Evolutionary conservation across 768 basidiomycete genomes (phyloP), one percentile per base, ranked within the genome.

Genomic region (Mycena chlorophos): DNA sequence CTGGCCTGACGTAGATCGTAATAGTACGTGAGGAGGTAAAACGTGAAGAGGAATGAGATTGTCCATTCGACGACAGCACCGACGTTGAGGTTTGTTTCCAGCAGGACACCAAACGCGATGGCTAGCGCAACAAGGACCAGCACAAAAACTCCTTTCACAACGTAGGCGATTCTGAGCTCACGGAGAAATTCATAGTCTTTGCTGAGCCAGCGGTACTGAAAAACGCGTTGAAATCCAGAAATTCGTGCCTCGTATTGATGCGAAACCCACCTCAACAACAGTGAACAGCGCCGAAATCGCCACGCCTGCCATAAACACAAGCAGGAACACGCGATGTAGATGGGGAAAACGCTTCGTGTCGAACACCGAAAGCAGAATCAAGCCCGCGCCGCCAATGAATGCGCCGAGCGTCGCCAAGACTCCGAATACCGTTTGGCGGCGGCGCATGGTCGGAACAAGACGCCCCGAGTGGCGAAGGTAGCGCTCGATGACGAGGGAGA

Each of bases 1-100:
- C 80, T 84, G 3, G 83, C 77, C 67, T 80, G 75, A 47, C 82
- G 74, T n/a, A 89, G 76, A 68, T 92, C 90, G 66, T 80, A 87
- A 59, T 69, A 82, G 71, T 88, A 91, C 0, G 88, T 86, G 55
- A 89, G 73, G 37, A 90, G 71, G 68, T 88, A 91, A 60, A 88
- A 78, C 4, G 85, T 85, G 68, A 84, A 90, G 6, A 87, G 82
- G 51, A 91, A 85, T 3, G 80, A 78, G 47, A 92, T 88, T 0
- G 69, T 64, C 89, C 89, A 92, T 68, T 92, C 90, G 5, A 91
- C 63, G 52, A 90, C 68, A n/a, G 78, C 87, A 66, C 82, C 87
- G 0, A 72, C 81, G 55, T 85, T 69, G 1, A 58, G 59, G 0
- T 70, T 76, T 10, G 66, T 62, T 60, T 71, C 85, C 2, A 87